Base-by-base conservation (phyloP, 768 basidiomycete species). In the Hericium coralloides region DNA sequence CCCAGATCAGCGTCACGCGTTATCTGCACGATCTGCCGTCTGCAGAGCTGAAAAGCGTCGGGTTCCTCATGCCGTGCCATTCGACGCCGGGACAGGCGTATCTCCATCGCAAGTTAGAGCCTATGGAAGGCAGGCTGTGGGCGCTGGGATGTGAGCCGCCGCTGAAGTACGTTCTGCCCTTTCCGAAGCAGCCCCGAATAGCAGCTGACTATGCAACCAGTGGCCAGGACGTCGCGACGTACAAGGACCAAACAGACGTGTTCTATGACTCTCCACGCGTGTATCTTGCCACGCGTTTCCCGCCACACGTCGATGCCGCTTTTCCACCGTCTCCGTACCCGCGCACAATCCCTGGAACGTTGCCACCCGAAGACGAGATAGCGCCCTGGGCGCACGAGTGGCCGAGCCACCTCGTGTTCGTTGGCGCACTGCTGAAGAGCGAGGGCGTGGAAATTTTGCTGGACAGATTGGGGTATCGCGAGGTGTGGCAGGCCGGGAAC, bases 31-130 rank as follows among this genome's bases (percentile, higher is more conserved):
- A 69, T 22, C 71, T 89, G 47, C 76, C 84, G 1, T 60, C 69
- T 4, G 65, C 73, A 8, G 73, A 83, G 18, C 72, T 87, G 23
- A 60, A 62, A 5, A 75, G 79, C 18, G 72, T 95, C 20, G 92
- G 90, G 1, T 84, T 92, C 64, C 71, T 98, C 20, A 95, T 93
- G 90, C 95, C 97, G 10, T 99, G 97, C 61, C 95, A 99, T 72
- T 97, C 95, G 20, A 92, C 90, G 1, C 95, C 95, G 5, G 93
- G 90, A 73, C 88, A 92, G 65, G 84, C 92, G 2, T 87, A 93
- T 69, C 67, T 98, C 8, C 97, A 98, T 68, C 75, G 82, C 18
- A 72, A 74, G 23, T 76, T 92, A 9, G 81, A 80, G 49, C 10
- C 18, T n/a, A 12, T 20, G 8, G 43, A 45, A 23, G 49, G 49